Percentiles rank a stretch among this genome's conserved stretches.
These are phyloP conservation scores for Hanseniaspora lachancei DNA, from an alignment of 805 yeast species.

Conservation along the genomic window DNA sequence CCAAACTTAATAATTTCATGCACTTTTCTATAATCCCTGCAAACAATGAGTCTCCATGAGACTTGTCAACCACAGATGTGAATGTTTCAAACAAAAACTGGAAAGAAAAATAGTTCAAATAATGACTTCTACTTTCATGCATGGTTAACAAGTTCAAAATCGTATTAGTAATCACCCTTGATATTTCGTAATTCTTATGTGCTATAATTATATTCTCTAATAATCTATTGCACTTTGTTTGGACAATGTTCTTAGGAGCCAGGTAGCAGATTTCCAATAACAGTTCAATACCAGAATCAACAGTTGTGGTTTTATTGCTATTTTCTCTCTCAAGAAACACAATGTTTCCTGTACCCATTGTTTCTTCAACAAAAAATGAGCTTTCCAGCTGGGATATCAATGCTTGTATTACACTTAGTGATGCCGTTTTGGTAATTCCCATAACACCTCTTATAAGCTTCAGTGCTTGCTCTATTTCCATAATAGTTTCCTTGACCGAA, in stretches of 20 bases:
- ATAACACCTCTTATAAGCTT: slow-evolving; percentile 53
- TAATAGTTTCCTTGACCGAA: slow-evolving; percentile 31
- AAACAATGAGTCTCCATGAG: background rate
- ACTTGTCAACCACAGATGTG: background rate
- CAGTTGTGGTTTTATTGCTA: background rate
- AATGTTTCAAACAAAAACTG: slow-evolving; percentile 22
- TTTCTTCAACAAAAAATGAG: slow-evolving; percentile 21
- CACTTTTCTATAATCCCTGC: slow-evolving; percentile 44
- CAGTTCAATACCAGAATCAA: slow-evolving; percentile 40
- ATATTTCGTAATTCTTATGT: slow-evolving; percentile 20
- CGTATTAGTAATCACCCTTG: slow-evolving; percentile 22
- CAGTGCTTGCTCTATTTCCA: slow-evolving; percentile 68
- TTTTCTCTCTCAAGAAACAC: background rate
- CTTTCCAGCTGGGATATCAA: slow-evolving; percentile 52
- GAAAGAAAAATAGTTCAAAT: slow-evolving; percentile 41
- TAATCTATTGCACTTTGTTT: slow-evolving; percentile 36
- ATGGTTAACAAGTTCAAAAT: slow-evolving; percentile 22
- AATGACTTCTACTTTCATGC: slow-evolving; percentile 22
- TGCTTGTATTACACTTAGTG: slow-evolving; percentile 56
- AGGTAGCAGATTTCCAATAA: slow-evolving; percentile 41
- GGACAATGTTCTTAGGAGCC: slow-evolving; percentile 32
- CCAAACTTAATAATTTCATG: slow-evolving; percentile 43
- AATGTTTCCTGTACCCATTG: background rate
- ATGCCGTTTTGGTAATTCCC: slow-evolving; percentile 43
- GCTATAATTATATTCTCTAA: slow-evolving; percentile 25